Base-by-base conservation (phyloP, 257 asterid species). In the Rauvolfia tetraphylla region DNA sequence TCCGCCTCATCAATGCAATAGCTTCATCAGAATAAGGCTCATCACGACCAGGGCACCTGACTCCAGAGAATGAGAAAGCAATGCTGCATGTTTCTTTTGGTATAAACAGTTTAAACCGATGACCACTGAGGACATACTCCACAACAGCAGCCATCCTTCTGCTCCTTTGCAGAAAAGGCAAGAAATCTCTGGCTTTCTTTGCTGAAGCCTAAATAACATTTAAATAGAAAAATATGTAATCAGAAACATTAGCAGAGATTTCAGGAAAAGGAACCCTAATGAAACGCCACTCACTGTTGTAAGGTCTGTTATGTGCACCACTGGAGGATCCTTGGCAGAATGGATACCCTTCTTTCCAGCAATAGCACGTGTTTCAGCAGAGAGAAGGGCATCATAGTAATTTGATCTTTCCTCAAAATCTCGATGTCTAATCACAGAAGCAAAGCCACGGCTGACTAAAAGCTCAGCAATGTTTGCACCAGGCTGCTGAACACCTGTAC, bases 331-430 rank as follows among this genome's bases (percentile, higher is more conserved):
- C 87, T 92, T 95, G 22, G 90, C 88, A 57, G 97, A 90, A 85
- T 95, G 97, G 78, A 87, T 78, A 14, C 99, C 99, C 87, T 88
- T 95, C 88, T 83, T 93, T 74, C 97, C 98, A 82, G 95, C 73
- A 71, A 75, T 76, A 68, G 99, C 99, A 48, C 99, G 96, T 18
- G 96, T 86, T 83, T 90, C 97, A 75, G 99, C 98, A 65, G 97
- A 84, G 36, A 91, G 91, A 71, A 95, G 97, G 49, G 90, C 93
- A 79, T 95, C 99, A 69, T 95, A 95, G 76, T 85, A 83, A 76
- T 93, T 93, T 54, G 99, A 95, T 71, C 99, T 88, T 83, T 95
- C 99, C 86, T 95, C 99, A 51, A 95, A 95, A 86, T 95, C 99
- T 59, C 99, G 91, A 79, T 95, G 99, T 83, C 94, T 93, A 81